A percentile compares a stretch with the other conserved stretches of the same genome.
phyloP scores from a whole-genome alignment of 495 filamentous ascomycete genomes.

The Tuber umbilicatum region DNA sequence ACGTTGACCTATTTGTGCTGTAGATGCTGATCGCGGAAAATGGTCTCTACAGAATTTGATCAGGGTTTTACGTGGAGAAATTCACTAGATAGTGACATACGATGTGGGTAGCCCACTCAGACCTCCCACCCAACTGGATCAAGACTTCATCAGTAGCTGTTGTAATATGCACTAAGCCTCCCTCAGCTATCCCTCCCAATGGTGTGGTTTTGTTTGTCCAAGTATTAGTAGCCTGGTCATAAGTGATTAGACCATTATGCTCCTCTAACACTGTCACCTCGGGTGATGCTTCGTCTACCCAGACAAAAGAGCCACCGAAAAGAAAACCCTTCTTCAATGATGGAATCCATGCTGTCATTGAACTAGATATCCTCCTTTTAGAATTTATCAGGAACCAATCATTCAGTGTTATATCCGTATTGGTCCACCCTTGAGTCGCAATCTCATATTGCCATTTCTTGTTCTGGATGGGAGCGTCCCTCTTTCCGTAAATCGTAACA shows the following conservation, averaged over 20 bases:
- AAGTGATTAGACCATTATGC: not conserved
- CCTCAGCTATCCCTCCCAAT: not conserved
- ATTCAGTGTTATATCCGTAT: not conserved
- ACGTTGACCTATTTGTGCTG: slow-evolving; percentile 11
- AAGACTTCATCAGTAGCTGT: slow-evolving; percentile 14
- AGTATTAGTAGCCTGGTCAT: not conserved
- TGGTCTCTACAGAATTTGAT: not conserved
- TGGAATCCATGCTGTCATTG: slow-evolving; percentile 10
- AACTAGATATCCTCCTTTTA: slow-evolving; percentile 1
- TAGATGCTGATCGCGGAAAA: slow-evolving; percentile 19
- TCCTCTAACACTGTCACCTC: not conserved
- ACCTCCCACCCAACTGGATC: slow-evolving; percentile 12
- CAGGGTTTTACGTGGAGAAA: not conserved
- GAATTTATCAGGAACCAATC: too few relatives aligned
- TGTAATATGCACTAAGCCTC: not conserved
- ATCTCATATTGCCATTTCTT: not conserved
- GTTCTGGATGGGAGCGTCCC: not conserved
- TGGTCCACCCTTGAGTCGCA: not conserved
- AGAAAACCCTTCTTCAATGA: slow-evolving; percentile 8
- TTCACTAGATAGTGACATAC: not conserved
- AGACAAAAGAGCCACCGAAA: not conserved
- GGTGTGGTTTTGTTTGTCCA: slow-evolving; percentile 17
- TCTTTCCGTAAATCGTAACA: too few relatives aligned
- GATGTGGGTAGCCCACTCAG: not conserved
- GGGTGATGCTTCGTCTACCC: not conserved